Evolutionary conservation across 169 alveolate species (phyloP).

Genomic region (Babesia caballi): DNA sequence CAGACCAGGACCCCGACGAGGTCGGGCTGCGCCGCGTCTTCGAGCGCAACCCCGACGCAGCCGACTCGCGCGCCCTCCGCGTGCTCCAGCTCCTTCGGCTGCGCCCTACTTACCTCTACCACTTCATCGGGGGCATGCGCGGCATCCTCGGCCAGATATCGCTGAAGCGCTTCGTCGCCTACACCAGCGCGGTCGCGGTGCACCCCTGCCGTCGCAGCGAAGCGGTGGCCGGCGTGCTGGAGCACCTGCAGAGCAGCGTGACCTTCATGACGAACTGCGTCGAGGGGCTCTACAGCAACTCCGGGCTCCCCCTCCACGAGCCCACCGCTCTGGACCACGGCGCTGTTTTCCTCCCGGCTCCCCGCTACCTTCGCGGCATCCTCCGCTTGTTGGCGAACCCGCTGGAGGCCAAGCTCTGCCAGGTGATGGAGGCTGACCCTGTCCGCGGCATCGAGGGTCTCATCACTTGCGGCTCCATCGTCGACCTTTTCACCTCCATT

Average conservation of each 20-base stretch:
- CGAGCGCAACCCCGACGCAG: background rate
- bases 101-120: slow-evolving; percentile 35
- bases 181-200: background rate
- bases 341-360: background rate
- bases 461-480: background rate
- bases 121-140: slow-evolving; percentile 33
- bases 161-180: slow-evolving; percentile 17
- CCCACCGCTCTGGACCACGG: background rate
- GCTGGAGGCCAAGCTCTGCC: slow-evolving; percentile 17
- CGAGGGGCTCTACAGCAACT: slow-evolving; percentile 2
- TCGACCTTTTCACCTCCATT: slow-evolving; percentile 3
- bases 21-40: background rate
- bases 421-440: background rate
- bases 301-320: slow-evolving; percentile 11
- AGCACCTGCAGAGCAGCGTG: slow-evolving; percentile 5
- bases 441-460: background rate
- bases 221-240: background rate
- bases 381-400: slow-evolving; percentile 1
- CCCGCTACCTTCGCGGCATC: background rate
- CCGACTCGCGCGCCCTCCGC: slow-evolving; percentile 1
- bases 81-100: slow-evolving; percentile 5
- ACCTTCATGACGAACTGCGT: slow-evolving; percentile 22
- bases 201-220: slow-evolving; percentile 3
- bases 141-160: slow-evolving; percentile 28
- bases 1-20: background rate